Percentiles rank a stretch among this genome's conserved stretches.
These are phyloP conservation scores for Pyrus communis DNA, from an alignment of 306 rosid genomes.

Conservation along the genomic window DNA sequence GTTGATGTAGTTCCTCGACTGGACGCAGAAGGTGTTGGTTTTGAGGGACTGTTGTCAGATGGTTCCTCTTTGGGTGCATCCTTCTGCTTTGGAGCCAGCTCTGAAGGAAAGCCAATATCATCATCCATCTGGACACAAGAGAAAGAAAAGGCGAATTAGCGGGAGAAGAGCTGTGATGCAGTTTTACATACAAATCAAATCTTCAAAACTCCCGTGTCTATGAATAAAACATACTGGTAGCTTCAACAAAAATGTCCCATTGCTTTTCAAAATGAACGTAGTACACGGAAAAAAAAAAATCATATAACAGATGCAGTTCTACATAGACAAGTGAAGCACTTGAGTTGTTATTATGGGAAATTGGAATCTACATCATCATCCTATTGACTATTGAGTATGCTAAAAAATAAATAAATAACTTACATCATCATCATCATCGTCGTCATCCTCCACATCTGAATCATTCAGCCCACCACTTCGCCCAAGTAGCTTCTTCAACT, in stretches of 20 bases:
- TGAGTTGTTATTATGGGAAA: not conserved
- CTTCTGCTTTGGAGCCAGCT: conserved; percentile 59
- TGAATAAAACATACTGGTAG: not conserved
- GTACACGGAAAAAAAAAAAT: not conserved
- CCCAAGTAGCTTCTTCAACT: conserved; percentile 84
- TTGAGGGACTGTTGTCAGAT: conserved; percentile 63
- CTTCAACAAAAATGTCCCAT: not conserved
- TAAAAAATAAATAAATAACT: not conserved
- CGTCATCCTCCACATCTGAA: conserved; percentile 82
- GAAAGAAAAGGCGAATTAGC: conserved; percentile 10
- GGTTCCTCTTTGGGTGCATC: conserved; percentile 82
- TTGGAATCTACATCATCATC: not conserved
- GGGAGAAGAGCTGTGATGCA: not conserved
- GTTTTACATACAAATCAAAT: not conserved
- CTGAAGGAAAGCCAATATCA: conserved; percentile 46
- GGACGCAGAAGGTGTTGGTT: conserved; percentile 49
- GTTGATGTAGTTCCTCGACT: conserved; percentile 58
- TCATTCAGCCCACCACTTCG: conserved; percentile 63
- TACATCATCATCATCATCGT: conserved; percentile 59
- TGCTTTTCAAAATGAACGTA: not conserved
- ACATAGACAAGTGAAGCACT: not conserved
- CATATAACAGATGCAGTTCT: not conserved
- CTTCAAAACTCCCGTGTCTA: conserved; percentile 9
- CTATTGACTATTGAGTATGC: not conserved
- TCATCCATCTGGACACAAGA: conserved; percentile 58